These are phyloP conservation scores for Emmonsiellopsis sp. DNA, from an alignment of 2,329 filamentous ascomycete species.

Conservation along the genomic window DNA sequence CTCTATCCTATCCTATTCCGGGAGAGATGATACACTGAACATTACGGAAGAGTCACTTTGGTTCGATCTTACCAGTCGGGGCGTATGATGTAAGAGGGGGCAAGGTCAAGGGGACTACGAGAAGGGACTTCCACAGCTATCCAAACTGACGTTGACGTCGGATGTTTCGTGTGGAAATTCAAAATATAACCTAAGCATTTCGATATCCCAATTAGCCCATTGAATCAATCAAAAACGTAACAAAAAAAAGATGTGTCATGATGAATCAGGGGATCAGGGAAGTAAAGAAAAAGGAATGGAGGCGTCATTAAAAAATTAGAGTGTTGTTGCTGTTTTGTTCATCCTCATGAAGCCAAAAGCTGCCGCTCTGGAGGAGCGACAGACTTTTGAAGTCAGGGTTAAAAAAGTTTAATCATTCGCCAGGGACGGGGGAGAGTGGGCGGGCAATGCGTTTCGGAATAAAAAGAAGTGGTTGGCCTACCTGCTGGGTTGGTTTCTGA, in stretches of 20 bases:
- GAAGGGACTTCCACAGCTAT: too few relatives aligned
- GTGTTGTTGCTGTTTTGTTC: constrained; percentile 53
- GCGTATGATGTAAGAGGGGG: too few relatives aligned
- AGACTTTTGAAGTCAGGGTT: constrained; percentile 43
- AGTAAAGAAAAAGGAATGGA: not conserved
- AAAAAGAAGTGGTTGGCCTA: constrained; percentile 5
- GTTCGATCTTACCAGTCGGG: too few relatives aligned
- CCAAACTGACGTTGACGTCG: too few relatives aligned
- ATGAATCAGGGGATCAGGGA: not conserved
- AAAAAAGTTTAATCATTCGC: constrained; percentile 58
- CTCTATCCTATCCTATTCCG: too few relatives aligned
- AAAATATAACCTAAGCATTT: too few relatives aligned
- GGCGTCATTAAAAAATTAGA: constrained; percentile 64
- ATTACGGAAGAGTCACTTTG: too few relatives aligned
- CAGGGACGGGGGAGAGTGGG: constrained; percentile 13
- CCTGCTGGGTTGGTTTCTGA: constrained; percentile 6
- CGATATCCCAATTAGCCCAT: too few relatives aligned
- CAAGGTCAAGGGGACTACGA: too few relatives aligned
- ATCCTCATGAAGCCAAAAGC: constrained; percentile 42
- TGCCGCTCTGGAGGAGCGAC: not conserved
- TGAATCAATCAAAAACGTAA: not conserved
- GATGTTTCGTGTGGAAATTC: too few relatives aligned
- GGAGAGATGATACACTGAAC: too few relatives aligned
- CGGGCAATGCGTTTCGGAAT: too few relatives aligned
- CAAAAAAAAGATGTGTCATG: not conserved